A percentile compares a stretch with the other conserved stretches of the same genome.
Evolutionary conservation across 768 basidiomycete genomes (phyloP).

Genomic region (Sarcomyxa edulis): DNA sequence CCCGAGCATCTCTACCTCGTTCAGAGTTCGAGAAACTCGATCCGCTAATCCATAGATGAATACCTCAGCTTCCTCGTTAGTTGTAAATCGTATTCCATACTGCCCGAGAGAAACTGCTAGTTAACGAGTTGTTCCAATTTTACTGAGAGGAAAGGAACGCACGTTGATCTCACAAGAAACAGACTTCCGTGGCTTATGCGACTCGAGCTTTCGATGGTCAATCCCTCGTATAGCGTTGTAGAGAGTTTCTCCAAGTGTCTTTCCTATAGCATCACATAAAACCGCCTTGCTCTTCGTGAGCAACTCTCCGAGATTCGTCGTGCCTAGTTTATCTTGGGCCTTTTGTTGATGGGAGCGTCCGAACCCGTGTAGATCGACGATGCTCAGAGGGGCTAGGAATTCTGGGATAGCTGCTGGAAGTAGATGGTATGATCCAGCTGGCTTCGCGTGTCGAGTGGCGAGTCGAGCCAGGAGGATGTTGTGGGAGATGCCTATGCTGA

Average conservation of each 20-base stretch:
- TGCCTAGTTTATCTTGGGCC: slow-evolving; percentile 73
- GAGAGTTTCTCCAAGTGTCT: slow-evolving; percentile 76
- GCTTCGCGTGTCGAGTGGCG: slow-evolving; percentile 89
- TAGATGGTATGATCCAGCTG: slow-evolving; percentile 82
- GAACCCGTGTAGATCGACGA: slow-evolving; percentile 85
- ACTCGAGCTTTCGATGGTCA: slow-evolving; percentile 75
- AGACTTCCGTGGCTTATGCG: slow-evolving; percentile 82
- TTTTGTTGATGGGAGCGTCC: slow-evolving; percentile 74
- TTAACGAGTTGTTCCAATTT: slow-evolving; percentile 8
- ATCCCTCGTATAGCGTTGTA: slow-evolving; percentile 82
- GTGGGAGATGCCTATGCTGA: slow-evolving; percentile 87
- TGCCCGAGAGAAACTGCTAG: slow-evolving; percentile 20
- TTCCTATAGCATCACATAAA: slow-evolving; percentile 74
- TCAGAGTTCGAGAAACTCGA: slow-evolving; percentile 71
- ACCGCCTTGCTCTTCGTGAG: slow-evolving; percentile 53
- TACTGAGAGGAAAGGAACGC: slow-evolving; percentile 24
- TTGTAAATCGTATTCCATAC: slow-evolving; percentile 95
- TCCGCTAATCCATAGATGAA: slow-evolving; percentile 75
- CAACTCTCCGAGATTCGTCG: slow-evolving; percentile 65
- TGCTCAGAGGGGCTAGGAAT: slow-evolving; percentile 63
- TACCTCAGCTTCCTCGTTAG: slow-evolving; percentile 70
- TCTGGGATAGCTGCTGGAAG: slow-evolving; percentile 40
- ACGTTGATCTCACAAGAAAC: slow-evolving; percentile 96
- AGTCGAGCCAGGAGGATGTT: slow-evolving; percentile 92
- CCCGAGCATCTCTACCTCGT: slow-evolving; percentile 64